Evolutionary conservation across 2,329 filamentous ascomycete species (phyloP), one percentile per base, ranked within the genome.

Genomic region (Penicillium janthinellum): DNA sequence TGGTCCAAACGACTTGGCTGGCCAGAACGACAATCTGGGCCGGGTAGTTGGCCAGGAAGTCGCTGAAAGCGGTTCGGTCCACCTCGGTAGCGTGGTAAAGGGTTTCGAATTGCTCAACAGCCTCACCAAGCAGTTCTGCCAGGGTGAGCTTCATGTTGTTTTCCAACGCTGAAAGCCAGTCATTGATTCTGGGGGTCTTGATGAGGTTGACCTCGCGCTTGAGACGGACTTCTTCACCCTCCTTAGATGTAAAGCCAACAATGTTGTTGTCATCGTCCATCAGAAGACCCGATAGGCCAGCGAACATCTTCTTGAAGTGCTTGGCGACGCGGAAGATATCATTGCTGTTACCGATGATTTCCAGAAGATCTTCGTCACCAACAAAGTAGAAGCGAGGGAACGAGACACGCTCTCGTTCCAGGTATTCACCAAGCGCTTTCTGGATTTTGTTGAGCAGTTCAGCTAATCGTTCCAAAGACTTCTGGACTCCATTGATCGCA

Each of bases 241-340:
- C 96, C 73, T 96, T 97, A 0, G 95, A 99, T 2, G 90, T 95
- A 70, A 98, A 94, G 6, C 92, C 94, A 28, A 90, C 89, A 64
- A 99, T 98, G 63, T 91, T 87, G 28, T 88, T 87, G 69, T 97
- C 91, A 56, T 98, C 92, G 66, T 96, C 92, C 82, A 97, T 94
- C 44, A 93, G 82, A 38, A 99, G 84, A 3, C 95, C 95, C 4
- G 90, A 94, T 50, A 99, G 83, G 63, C 95, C 95, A 64, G 96
- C 95, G 82, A 99, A 99, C 95, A 99, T 99, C 83, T 99, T 99
- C 76, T 96, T 94, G 82, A 99, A 92, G 80, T 99, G 96, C 76
- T 99, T 99, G 42, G 95, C 92, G 67, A 99, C 96, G 56, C 95
- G 92, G 61, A 95, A 81, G 10, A 94, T 96, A 72, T 99, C 95